These are phyloP conservation scores for Phytophthora ohioensis DNA, from an alignment of 352 stramenopile species.

Conservation along the genomic window DNA sequence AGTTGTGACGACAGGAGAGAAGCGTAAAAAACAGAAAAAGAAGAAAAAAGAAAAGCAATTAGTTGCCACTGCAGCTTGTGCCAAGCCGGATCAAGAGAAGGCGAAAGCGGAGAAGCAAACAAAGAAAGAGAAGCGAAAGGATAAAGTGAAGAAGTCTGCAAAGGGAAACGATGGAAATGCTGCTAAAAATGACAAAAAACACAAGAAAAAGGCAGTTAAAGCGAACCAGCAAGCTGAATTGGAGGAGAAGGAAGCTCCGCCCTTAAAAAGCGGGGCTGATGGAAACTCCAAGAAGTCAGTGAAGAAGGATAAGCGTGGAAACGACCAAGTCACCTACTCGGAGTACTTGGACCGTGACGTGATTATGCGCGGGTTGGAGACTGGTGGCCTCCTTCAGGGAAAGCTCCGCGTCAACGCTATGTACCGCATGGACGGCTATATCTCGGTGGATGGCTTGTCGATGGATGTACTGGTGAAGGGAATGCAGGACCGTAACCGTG, in stretches of 20 bases:
- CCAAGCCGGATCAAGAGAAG: constrained; percentile 4
- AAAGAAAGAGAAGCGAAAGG: constrained; percentile 12
- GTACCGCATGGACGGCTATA: constrained; percentile 80
- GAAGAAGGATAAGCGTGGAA: constrained; percentile 24
- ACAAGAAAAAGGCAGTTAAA: constrained; percentile 15
- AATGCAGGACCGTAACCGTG: constrained; percentile 76
- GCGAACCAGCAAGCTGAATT: constrained; percentile 1
- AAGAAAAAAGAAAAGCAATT: constrained; percentile 21
- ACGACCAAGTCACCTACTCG: constrained; percentile 32
- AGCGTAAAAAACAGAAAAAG: constrained; percentile 29
- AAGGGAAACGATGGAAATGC: neutral
- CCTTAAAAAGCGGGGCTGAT: neutral
- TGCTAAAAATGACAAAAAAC: constrained; percentile 22
- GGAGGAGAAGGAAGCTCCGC: constrained; percentile 15
- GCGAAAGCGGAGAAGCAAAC: constrained; percentile 6
- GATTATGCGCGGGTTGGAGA: constrained; percentile 46
- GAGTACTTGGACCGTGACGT: constrained; percentile 52
- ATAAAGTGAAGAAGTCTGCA: neutral
- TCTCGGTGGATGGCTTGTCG: constrained; percentile 77
- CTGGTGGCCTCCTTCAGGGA: constrained; percentile 57
- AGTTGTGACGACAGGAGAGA: constrained; percentile 10
- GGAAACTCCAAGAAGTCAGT: constrained; percentile 10
- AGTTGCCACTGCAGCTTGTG: neutral
- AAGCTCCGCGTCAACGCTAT: constrained; percentile 80
- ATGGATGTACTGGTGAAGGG: constrained; percentile 83